phyloP scores from a whole-genome alignment of 2,329 filamentous ascomycete genomes.

The Phoma sp. region DNA sequence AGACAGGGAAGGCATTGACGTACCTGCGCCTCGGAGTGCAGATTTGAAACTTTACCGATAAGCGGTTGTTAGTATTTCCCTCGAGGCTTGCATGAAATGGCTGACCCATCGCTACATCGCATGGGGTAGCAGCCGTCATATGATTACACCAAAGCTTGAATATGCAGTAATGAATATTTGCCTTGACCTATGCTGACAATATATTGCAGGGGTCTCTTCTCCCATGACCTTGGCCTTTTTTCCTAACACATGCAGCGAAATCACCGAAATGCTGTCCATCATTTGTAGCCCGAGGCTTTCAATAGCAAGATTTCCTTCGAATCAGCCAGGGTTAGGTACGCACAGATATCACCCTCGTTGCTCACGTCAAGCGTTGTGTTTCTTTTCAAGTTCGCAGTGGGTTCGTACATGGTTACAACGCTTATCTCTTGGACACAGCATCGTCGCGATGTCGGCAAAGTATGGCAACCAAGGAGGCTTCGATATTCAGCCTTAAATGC shows the following conservation, averaged over 20 bases:
- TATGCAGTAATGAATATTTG: background rate
- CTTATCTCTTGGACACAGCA: background rate
- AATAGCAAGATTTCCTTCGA: background rate
- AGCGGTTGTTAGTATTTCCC: background rate
- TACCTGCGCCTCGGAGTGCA: background rate
- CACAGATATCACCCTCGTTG: background rate
- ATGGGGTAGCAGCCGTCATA: background rate
- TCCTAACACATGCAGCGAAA: background rate
- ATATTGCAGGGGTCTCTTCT: background rate
- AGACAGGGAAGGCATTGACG: background rate
- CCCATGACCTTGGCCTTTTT: background rate
- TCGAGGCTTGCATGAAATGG: background rate
- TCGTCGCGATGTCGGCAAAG: background rate
- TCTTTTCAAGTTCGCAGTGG: background rate
- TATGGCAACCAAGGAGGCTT: too few species aligned
- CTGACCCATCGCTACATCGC: background rate
- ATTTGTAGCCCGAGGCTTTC: background rate
- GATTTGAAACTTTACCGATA: background rate
- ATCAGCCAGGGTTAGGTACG: background rate
- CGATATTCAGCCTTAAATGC: background rate
- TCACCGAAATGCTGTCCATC: background rate
- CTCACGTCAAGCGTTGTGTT: background rate
- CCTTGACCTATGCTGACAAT: background rate
- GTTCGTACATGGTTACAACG: background rate
- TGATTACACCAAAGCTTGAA: background rate